Conservation (phyloP, 2,329 filamentous ascomycete genomes). For the Exophiala sp. region DNA sequence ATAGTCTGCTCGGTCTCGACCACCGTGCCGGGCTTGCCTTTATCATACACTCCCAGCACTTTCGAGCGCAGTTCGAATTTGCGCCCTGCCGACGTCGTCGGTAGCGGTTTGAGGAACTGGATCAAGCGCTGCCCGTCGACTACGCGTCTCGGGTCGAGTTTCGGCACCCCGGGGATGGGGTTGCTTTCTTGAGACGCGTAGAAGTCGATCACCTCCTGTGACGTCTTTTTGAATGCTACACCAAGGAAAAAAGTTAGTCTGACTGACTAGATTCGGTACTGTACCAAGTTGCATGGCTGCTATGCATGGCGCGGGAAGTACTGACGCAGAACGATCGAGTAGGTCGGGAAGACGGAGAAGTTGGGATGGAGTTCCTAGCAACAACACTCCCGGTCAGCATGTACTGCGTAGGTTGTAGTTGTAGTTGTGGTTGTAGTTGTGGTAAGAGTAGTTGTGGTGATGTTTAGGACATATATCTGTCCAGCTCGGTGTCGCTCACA, state of each 20-base stretch:
- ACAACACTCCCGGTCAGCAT: slow-evolving; percentile 1
- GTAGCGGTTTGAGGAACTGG: slow-evolving; percentile 69
- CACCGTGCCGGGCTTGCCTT: slow-evolving; percentile 75
- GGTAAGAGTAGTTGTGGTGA: too few species aligned
- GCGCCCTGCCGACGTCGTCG: slow-evolving; percentile 62
- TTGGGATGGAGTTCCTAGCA: slow-evolving; percentile 70
- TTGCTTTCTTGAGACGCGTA: slow-evolving; percentile 62
- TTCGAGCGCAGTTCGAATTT: slow-evolving; percentile 71
- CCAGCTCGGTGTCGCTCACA: slow-evolving; percentile 47
- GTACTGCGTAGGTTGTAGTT: too few species aligned
- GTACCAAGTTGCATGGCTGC: too few species aligned
- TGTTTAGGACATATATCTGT: too few species aligned
- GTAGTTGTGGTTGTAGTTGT: too few species aligned
- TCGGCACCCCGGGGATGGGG: slow-evolving; percentile 68
- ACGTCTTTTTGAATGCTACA: slow-evolving; percentile 66
- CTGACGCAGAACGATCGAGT: slow-evolving; percentile 71
- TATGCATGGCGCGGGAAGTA: slow-evolving; percentile 10
- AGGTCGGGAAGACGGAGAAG: slow-evolving; percentile 84
- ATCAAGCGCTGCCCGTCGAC: slow-evolving; percentile 81
- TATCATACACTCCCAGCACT: slow-evolving; percentile 82
- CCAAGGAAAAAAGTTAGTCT: not conserved
- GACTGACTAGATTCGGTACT: too few species aligned
- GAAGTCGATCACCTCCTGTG: slow-evolving; percentile 76
- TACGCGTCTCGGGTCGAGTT: slow-evolving; percentile 66
- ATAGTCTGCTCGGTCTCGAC: slow-evolving; percentile 72